Evolutionary conservation across 257 asterid species (phyloP).

Genomic region (Scutellaria minor): DNA sequence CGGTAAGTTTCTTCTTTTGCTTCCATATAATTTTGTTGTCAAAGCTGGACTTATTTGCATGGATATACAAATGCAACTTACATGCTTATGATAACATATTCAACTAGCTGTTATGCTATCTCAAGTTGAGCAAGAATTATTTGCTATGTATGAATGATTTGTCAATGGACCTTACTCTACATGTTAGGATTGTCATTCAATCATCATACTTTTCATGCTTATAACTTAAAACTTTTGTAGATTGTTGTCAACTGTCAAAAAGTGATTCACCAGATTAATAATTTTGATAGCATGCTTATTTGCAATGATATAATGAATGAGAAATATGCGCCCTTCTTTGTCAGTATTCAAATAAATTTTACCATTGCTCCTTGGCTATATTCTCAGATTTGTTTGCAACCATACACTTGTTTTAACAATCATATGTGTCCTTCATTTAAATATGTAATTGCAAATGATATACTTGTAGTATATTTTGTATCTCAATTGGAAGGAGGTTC

Average conservation of each 20-base stretch:
- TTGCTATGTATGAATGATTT: not conserved
- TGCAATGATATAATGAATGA: not conserved
- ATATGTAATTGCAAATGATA: conserved; percentile 12
- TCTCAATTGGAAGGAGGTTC: conserved; percentile 56
- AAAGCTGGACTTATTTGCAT: conserved; percentile 5
- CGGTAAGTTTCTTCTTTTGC: conserved; percentile 22
- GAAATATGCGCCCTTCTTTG: not conserved
- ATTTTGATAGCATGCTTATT: conserved; percentile 2
- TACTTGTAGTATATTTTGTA: conserved; percentile 60
- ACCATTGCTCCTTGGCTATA: conserved; percentile 16
- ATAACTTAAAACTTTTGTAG: too few relatives aligned
- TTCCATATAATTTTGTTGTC: not conserved
- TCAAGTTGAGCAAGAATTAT: too few relatives aligned
- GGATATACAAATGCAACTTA: conserved; percentile 11
- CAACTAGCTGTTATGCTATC: not conserved
- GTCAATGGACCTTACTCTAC: not conserved
- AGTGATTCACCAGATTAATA: too few relatives aligned
- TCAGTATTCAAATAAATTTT: not conserved
- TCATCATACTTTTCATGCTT: not conserved
- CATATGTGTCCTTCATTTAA: conserved; percentile 31
- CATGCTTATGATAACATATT: not conserved
- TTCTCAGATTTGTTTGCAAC: conserved; percentile 9
- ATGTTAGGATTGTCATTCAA: conserved; percentile 4
- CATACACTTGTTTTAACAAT: not conserved
- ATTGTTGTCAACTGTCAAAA: too few relatives aligned